Evolutionary conservation across 2,329 filamentous ascomycete genomes (phyloP), one percentile per base, ranked within the genome.

Genomic region (Aspergillus sergii): DNA sequence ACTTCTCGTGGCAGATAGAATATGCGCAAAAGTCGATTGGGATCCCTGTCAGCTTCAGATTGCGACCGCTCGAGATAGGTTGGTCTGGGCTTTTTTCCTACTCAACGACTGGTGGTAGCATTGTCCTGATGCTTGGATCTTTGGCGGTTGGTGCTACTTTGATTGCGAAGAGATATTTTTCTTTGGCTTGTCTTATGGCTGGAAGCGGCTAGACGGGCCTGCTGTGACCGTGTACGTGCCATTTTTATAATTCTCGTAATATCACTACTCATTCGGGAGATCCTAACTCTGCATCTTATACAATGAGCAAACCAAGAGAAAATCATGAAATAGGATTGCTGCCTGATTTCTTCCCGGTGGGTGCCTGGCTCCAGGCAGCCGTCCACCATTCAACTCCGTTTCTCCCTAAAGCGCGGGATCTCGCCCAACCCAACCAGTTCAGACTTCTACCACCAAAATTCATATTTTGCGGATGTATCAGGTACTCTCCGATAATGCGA

Each of bases 1-100:
- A 61, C 11, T 19, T 64, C 62, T 14, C n/a, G 12, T 3, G 62
- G 59, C 14, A 64, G 21, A 14, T 3, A 8, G 43, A 60, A 60
- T 0, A 64, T 26, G 1, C 3, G 26, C 0, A 50, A 19, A 4
- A 7, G 36, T 2, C 34, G n/a, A 46, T 64, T 64, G 4, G 46
- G 43, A 48, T 58, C 53, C 2, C 9, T 1, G 1, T 30, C 16
- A 30, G 14, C 16, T 16, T 53, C 46, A 7, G 9, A 26, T 19
- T 16, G 43, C 1, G 60, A 26, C 11, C 46, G 60, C 12, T 30
- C 8, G 1, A 53, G 26, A 54, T 58, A 58, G 3, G 45, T 51
- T 26, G 45, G 32, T n/a, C 5, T 32, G 1, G 50, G 16, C 23
- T 46, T 61, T 36, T 23, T 46, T 0, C 4, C 43, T 5, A 12